Conservation (phyloP, 352 stramenopile genomes). For the Pythium rhizo-oryzae region DNA sequence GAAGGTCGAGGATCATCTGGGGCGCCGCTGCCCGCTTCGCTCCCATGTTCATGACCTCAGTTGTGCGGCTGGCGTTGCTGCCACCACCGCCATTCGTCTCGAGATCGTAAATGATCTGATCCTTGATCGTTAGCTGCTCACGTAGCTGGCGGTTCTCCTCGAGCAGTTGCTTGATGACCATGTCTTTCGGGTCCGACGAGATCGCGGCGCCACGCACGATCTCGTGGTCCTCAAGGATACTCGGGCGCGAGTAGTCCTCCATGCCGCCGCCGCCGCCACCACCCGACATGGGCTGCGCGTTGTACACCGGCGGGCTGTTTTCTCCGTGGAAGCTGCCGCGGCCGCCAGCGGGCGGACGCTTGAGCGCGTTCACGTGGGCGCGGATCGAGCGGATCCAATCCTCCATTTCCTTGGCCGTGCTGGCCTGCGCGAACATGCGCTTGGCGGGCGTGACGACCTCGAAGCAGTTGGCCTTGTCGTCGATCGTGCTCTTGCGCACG, state of each 20-base stretch:
- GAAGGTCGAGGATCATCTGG: constrained; percentile 82
- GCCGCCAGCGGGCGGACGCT: constrained; percentile 48
- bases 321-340: constrained; percentile 71
- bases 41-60: constrained; percentile 19
- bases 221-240: constrained; percentile 83
- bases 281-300: constrained; percentile 25
- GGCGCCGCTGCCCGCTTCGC: constrained; percentile 59
- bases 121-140: constrained; percentile 80
- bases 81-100: constrained; percentile 65
- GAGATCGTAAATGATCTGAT: constrained; percentile 84
- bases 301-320: constrained; percentile 29
- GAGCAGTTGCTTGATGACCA: constrained; percentile 87
- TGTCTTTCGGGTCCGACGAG: constrained; percentile 83
- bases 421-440: constrained; percentile 88
- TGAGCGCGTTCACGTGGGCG: constrained; percentile 75
- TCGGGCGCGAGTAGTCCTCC: constrained; percentile 82
- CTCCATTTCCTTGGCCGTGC: constrained; percentile 80
- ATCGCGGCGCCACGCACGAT: constrained; percentile 81
- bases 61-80: constrained; percentile 9
- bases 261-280: constrained; percentile 21
- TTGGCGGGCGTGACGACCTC: constrained; percentile 81
- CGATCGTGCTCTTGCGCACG: constrained; percentile 83
- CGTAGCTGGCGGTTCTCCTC: constrained; percentile 81
- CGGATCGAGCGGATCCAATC: constrained; percentile 89
- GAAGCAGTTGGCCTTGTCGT: constrained; percentile 89